These are phyloP conservation scores for Hypoxylon sp. DNA, from an alignment of 2,329 filamentous ascomycete genomes.

Conservation along the genomic window DNA sequence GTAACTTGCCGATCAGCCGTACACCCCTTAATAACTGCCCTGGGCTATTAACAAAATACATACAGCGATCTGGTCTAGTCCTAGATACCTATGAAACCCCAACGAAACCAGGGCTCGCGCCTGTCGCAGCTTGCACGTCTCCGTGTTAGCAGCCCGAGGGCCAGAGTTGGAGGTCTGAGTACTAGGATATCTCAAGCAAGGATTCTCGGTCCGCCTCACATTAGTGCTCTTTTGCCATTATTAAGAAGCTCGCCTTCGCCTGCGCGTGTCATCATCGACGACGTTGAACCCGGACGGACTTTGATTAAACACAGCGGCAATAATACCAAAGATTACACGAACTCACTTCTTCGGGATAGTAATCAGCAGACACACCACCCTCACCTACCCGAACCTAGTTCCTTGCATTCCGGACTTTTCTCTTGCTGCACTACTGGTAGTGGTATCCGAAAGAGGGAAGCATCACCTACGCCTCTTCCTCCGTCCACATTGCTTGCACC, in stretches of 20 bases:
- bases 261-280: slow-evolving; percentile 38
- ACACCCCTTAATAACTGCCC: slow-evolving; percentile 24
- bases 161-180: slow-evolving; percentile 40
- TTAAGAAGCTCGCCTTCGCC: slow-evolving; percentile 47
- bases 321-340: slow-evolving; percentile 39
- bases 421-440: slow-evolving; percentile 50
- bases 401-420: slow-evolving; percentile 50
- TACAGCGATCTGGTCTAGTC: slow-evolving; percentile 38
- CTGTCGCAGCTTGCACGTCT: slow-evolving; percentile 44
- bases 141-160: slow-evolving; percentile 44
- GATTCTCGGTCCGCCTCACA: slow-evolving; percentile 43
- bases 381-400: slow-evolving; percentile 48
- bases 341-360: slow-evolving; percentile 39
- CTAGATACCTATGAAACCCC: slow-evolving; percentile 49
- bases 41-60: slow-evolving; percentile 33
- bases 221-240: slow-evolving; percentile 40
- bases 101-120: slow-evolving; percentile 47
- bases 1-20: slow-evolving; percentile 40
- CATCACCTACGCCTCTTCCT: slow-evolving; percentile 38
- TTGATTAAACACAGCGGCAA: slow-evolving; percentile 39
- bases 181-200: slow-evolving; percentile 24
- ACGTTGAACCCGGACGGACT: slow-evolving; percentile 41
- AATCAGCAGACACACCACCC: slow-evolving; percentile 43
- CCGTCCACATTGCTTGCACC: slow-evolving; percentile 34
- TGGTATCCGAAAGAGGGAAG: slow-evolving; percentile 48